Evolutionary conservation across 345 rosid genomes (phyloP).

Genomic region (Arabidopsis suecica): DNA sequence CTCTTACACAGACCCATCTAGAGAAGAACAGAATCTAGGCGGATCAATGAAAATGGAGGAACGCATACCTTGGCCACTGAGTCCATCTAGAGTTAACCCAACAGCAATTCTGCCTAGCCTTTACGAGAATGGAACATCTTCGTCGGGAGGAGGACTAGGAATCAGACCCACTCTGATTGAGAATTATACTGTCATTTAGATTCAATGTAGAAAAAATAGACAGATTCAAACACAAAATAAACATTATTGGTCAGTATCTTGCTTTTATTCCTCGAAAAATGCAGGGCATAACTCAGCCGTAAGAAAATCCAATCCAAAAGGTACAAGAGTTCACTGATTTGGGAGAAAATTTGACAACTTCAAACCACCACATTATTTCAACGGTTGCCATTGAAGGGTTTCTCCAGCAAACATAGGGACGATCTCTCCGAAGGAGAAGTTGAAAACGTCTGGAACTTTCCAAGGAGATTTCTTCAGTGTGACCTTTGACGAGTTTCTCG

Average conservation of each 20-base stretch:
- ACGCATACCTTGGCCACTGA: conserved; percentile 36
- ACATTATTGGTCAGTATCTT: conserved; percentile 31
- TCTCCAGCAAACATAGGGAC: conserved; percentile 90
- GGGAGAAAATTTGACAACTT: background rate
- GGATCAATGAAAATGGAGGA: conserved; percentile 32
- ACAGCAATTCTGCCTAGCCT: conserved; percentile 10
- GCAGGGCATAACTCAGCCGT: conserved; percentile 22
- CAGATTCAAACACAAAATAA: conserved; percentile 5
- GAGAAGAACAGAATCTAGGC: conserved; percentile 18
- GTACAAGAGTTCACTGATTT: conserved; percentile 8
- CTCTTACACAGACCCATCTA: conserved; percentile 9
- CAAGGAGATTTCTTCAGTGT: conserved; percentile 66
- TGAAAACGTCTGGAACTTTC: conserved; percentile 76
- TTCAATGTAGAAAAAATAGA: background rate
- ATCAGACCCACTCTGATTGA: conserved; percentile 33
- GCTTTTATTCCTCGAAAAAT: conserved; percentile 35
- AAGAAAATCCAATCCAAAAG: conserved; percentile 22
- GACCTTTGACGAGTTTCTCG: conserved; percentile 78
- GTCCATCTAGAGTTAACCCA: conserved; percentile 26
- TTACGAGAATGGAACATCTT: conserved; percentile 41
- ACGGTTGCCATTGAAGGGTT: conserved; percentile 70
- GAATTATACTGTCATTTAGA: conserved; percentile 28
- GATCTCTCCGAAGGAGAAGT: conserved; percentile 76
- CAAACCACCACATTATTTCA: conserved; percentile 26
- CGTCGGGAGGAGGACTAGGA: conserved; percentile 13